phyloP scores from a whole-genome alignment of 1,284 basidiomycete genomes.

The Dichomitus squalens region DNA sequence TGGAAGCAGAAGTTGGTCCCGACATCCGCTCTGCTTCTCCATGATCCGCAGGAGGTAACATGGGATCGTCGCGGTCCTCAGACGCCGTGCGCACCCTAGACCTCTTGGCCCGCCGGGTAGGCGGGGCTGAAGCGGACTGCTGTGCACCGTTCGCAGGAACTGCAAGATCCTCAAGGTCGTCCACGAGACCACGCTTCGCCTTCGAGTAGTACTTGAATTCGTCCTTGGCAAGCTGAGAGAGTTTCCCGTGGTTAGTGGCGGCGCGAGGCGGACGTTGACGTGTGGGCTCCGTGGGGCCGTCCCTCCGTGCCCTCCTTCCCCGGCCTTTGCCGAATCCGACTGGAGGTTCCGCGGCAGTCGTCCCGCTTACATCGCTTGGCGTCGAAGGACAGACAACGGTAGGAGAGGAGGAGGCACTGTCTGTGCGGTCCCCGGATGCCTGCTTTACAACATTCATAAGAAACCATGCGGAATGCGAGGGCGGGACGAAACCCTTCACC shows the following conservation, averaged over 20 bases:
- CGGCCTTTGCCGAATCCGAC: neutral
- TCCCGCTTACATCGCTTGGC: neutral
- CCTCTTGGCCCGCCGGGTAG: conserved; percentile 3
- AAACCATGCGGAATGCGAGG: neutral
- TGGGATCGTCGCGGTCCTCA: neutral
- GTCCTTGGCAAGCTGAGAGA: neutral
- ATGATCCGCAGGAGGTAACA: neutral
- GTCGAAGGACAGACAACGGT: neutral
- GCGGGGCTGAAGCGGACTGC: neutral
- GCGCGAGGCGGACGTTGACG: conserved; percentile 4
- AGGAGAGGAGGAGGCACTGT: neutral
- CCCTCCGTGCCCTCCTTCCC: neutral
- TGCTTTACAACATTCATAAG: neutral
- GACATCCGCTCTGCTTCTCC: neutral
- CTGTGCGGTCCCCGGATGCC: neutral
- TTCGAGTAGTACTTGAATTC: conserved; percentile 1
- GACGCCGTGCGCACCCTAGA: neutral
- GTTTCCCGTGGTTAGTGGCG: neutral
- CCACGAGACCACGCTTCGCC: conserved; percentile 5
- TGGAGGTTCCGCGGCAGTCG: neutral
- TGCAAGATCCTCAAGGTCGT: neutral
- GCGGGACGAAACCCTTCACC: neutral
- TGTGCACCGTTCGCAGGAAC: neutral
- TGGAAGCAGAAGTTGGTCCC: neutral
- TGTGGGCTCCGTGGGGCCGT: neutral